phyloP scores from a whole-genome alignment of 148 eudicot genomes.

The Polygonum maritimum region DNA sequence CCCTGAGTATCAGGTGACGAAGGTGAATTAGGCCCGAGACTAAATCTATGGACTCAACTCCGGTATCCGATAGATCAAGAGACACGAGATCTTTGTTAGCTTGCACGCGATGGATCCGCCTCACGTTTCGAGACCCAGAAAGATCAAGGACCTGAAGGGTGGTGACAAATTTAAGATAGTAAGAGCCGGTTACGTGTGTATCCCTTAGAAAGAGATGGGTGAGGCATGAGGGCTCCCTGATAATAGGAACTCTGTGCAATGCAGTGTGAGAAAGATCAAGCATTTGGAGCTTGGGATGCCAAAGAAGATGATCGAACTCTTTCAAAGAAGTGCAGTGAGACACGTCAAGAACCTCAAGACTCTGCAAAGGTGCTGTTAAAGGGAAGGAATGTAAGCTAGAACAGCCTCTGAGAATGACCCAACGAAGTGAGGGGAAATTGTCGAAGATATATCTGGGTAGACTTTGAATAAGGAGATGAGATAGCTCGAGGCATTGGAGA shows the following conservation, averaged over 20 bases:
- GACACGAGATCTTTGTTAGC: background rate
- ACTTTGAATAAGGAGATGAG: too few relatives aligned
- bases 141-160: constrained; percentile 7
- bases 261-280: too few relatives aligned
- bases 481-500: too few relatives aligned
- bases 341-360: background rate
- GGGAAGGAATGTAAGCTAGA: background rate
- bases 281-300: too few relatives aligned
- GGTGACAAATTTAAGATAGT: background rate
- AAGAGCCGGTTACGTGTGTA: background rate
- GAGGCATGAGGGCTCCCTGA: background rate
- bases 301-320: too few relatives aligned
- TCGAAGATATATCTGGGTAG: background rate
- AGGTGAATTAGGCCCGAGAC: too few relatives aligned
- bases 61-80: constrained; percentile 2
- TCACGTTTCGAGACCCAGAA: background rate
- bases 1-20: too few relatives aligned
- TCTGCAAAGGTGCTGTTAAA: background rate
- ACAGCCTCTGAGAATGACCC: background rate
- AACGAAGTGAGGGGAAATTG: background rate
- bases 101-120: background rate
- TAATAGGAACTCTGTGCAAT: background rate
- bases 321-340: background rate
- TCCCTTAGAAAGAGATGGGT: background rate
- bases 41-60: too few relatives aligned